Evolutionary conservation across 306 rosid species (phyloP), one percentile per base, ranked within the genome.

Genomic region (Geum urbanum): DNA sequence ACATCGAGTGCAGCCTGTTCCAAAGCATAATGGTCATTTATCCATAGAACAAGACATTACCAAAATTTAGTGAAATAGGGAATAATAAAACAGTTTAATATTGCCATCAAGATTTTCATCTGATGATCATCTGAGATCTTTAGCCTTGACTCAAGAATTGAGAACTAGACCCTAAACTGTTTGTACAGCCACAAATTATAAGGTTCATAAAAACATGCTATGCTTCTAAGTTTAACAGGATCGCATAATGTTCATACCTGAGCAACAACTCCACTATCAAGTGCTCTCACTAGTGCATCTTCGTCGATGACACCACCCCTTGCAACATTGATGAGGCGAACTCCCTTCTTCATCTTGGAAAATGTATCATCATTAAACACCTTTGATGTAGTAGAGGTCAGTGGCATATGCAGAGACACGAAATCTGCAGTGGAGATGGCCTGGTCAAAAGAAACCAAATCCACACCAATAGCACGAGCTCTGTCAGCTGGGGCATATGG

Each of bases 271-370:
- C 96, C 98, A 49, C 50, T 59, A 4, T 92, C 96, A 48, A 92
- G 96, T 20, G 98, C 98, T 64, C 78, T 84, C 0, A 88, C 81
- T 7, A 92, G 66, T 16, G 98, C 96, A 72, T 90, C 96, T 78
- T 92, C 98, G 11, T 92, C 98, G 12, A 92, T 90, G 32, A 92
- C 97, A 7, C 98, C 98, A 9, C 98, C 98, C 55, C 97, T 82
- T 6, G 97, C 96, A 53, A 92, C 98, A 46, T 92, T 90, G 22
- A 90, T 56, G 47, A 92, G 70, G 13, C 97, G 89, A 9, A 84
- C 96, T 0, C 98, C 98, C 53, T 88, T 90, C 85, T 92, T 90
- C 96, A 92, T 81, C 80, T 78, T 76, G 1, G 85, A 73, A 72
- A 92, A 92, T 3, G 89, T 85, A 4, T 78, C 73, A 12, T 92